Conservation (phyloP, 768 basidiomycete species). For the Asterophora parasitica region DNA sequence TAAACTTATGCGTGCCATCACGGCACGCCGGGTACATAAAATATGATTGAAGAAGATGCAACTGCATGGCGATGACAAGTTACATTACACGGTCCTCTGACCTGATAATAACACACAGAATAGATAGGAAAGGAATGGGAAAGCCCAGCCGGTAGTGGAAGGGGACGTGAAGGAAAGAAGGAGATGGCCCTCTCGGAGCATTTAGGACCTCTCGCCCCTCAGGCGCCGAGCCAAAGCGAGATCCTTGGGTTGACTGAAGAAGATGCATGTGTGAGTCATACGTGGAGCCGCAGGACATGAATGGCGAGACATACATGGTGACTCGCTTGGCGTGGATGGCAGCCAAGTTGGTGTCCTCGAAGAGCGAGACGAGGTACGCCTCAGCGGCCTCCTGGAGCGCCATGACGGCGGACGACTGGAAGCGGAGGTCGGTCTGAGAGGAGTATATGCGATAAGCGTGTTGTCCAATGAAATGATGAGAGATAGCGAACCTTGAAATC, state of each 20-base stretch:
- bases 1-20: too few species aligned
- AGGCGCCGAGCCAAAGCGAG: slow-evolving; percentile 83
- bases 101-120: slow-evolving; percentile 14
- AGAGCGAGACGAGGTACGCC: slow-evolving; percentile 82
- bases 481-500: slow-evolving; percentile 75
- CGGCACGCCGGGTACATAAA: too few species aligned
- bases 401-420: slow-evolving; percentile 95
- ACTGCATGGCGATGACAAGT: slow-evolving; percentile 11
- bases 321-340: slow-evolving; percentile 87
- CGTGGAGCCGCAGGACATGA: not conserved
- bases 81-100: slow-evolving; percentile 12
- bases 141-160: slow-evolving; percentile 1
- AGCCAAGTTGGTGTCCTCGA: slow-evolving; percentile 88
- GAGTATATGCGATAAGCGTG: slow-evolving; percentile 6
- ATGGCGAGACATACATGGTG: slow-evolving; percentile 43
- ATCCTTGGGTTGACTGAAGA: slow-evolving; percentile 75
- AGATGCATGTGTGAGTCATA: slow-evolving; percentile 16
- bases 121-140: slow-evolving; percentile 7
- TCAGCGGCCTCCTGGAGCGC: slow-evolving; percentile 92
- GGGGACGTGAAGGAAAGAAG: not conserved
- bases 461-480: not conserved
- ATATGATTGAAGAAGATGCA: not conserved
- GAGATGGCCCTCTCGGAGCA: slow-evolving; percentile 3
- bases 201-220: slow-evolving; percentile 79
- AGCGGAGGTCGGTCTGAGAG: slow-evolving; percentile 85